phyloP scores from a whole-genome alignment of 2,329 filamentous ascomycete genomes.

The Neoarthrinium moseri region DNA sequence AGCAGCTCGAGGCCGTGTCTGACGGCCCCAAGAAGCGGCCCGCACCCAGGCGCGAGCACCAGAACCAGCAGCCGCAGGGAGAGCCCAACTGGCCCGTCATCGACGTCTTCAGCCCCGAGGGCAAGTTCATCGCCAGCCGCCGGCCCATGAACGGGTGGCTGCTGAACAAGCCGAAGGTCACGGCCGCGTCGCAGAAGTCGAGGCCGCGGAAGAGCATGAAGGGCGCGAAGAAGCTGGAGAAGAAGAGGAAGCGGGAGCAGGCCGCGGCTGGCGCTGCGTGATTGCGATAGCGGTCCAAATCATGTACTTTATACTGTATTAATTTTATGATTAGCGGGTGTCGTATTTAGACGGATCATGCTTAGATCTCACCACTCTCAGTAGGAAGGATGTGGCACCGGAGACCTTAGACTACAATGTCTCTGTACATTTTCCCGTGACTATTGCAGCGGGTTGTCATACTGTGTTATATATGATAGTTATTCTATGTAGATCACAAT shows the following conservation, averaged over 20 bases:
- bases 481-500: no score
- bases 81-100: constrained; percentile 63
- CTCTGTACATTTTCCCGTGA: no score
- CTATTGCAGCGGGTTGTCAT: no score
- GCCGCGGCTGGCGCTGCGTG: neutral
- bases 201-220: constrained; percentile 72
- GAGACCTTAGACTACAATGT: no score
- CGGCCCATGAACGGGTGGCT: constrained; percentile 71
- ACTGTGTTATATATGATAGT: no score
- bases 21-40: constrained; percentile 9
- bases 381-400: no score
- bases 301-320: no score
- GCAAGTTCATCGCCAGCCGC: constrained; percentile 71
- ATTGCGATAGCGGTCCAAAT: no score
- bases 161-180: constrained; percentile 55
- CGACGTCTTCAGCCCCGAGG: constrained; percentile 82
- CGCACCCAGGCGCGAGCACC: constrained; percentile 13
- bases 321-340: no score
- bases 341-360: no score
- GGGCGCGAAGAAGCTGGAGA: constrained; percentile 53
- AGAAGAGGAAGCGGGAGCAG: constrained; percentile 30
- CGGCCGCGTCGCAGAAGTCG: constrained; percentile 44
- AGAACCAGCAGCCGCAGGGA: constrained; percentile 1
- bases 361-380: no score
- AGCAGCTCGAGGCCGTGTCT: constrained; percentile 17